Evolutionary conservation across 345 rosid species (phyloP).

Genomic region (Cardamine resedifolia): DNA sequence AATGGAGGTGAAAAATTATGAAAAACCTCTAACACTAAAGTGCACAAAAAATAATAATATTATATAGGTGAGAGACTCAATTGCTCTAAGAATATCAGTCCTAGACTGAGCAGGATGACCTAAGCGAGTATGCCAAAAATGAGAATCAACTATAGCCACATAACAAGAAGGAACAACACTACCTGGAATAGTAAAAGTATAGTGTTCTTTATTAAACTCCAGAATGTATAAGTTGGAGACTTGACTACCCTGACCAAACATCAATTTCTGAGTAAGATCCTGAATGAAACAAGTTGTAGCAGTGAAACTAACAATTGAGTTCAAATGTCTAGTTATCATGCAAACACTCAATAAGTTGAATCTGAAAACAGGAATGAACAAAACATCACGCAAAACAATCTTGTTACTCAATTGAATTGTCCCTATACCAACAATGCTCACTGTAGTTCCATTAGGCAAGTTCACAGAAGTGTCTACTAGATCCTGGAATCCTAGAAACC

Average conservation of each 20-base stretch:
- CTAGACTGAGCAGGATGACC: neutral
- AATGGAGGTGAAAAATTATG: too few relatives aligned
- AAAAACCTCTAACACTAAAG: too few relatives aligned
- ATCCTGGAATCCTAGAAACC: neutral
- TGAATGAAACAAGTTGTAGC: neutral
- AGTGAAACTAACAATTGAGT: neutral
- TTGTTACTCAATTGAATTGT: neutral
- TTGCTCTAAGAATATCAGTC: neutral
- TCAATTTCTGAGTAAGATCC: neutral
- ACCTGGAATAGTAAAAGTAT: neutral
- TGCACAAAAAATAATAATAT: too few relatives aligned
- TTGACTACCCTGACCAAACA: neutral
- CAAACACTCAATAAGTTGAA: neutral
- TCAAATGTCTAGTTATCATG: neutral
- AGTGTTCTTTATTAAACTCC: fast-evolving
- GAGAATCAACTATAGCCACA: neutral
- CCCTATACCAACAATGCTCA: neutral
- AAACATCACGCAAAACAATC: neutral
- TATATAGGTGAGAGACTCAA: too few relatives aligned
- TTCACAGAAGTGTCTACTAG: neutral
- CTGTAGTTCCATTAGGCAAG: neutral
- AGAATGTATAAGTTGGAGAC: neutral
- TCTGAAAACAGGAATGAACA: neutral
- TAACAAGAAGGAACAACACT: neutral
- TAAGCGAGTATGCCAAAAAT: neutral